These are phyloP conservation scores for Penstemon eatonii DNA, from an alignment of 257 asterid species.

Conservation along the genomic window DNA sequence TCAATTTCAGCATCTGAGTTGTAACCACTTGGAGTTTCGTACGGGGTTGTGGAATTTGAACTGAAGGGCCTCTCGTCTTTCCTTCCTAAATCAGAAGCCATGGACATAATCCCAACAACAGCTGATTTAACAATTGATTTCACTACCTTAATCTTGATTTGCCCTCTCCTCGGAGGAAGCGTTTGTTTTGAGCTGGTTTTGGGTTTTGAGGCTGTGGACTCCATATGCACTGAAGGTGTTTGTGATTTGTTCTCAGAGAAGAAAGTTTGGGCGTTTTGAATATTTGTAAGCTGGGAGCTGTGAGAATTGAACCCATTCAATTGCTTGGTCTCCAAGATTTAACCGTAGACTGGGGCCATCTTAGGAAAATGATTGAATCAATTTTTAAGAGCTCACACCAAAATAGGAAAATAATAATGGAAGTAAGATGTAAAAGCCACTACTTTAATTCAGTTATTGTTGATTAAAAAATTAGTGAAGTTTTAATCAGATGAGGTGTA, in stretches of 20 bases:
- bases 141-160: conserved; percentile 30
- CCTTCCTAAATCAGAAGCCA: neutral
- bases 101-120: neutral
- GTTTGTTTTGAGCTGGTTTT: neutral
- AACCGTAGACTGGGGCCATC: neutral
- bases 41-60: conserved; percentile 26
- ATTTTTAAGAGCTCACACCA: too few relatives aligned
- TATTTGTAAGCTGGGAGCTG: neutral
- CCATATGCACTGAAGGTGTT: conserved; percentile 11
- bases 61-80: conserved; percentile 11
- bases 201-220: neutral
- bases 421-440: too few relatives aligned
- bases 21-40: conserved; percentile 29
- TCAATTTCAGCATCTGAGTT: conserved; percentile 16
- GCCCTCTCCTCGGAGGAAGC: conserved; percentile 35
- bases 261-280: neutral
- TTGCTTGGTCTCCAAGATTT: neutral
- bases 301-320: neutral
- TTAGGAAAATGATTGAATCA: neutral
- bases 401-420: too few relatives aligned
- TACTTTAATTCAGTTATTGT: too few relatives aligned
- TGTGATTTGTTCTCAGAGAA: too few relatives aligned
- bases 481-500: too few relatives aligned
- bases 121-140: conserved; percentile 27
- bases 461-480: too few relatives aligned